phyloP scores from a whole-genome alignment of 1,139 yeast species.

The Debaryomyces robertsiae region DNA sequence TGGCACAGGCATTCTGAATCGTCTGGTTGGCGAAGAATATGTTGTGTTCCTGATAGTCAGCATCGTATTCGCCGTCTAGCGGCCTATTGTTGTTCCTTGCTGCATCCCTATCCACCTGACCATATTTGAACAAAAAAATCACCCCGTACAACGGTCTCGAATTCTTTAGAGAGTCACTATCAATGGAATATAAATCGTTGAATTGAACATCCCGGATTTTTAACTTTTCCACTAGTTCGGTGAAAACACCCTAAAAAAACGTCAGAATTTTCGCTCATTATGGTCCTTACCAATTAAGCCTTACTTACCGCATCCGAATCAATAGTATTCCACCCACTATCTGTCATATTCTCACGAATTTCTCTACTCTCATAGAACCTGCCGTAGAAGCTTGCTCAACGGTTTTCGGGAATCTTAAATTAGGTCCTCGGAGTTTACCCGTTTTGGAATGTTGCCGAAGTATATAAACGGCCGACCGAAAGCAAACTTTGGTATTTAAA shows the following conservation, averaged over 20 bases:
- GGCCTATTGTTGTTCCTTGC: slow-evolving; percentile 36
- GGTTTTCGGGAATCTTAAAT: no score
- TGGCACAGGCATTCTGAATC: slow-evolving; percentile 76
- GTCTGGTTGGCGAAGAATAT: slow-evolving; percentile 68
- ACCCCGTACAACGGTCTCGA: slow-evolving; percentile 59
- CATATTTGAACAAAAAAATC: slow-evolving; percentile 65
- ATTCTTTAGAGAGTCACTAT: slow-evolving; percentile 43
- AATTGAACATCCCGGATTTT: slow-evolving; percentile 61
- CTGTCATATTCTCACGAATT: slow-evolving; percentile 14
- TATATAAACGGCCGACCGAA: no score
- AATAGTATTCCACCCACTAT: slow-evolving; percentile 64
- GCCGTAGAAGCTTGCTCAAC: no score
- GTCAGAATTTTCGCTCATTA: slow-evolving; percentile 14
- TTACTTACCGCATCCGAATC: slow-evolving; percentile 65
- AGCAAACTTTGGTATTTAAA: no score
- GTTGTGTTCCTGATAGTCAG: slow-evolving; percentile 34
- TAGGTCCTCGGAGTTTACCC: no score
- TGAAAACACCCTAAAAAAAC: slow-evolving; percentile 59
- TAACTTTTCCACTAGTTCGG: slow-evolving; percentile 61
- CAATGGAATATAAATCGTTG: slow-evolving; percentile 61
- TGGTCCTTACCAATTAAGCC: background rate
- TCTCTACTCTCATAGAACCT: no score
- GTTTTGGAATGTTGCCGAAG: no score
- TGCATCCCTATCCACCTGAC: slow-evolving; percentile 37
- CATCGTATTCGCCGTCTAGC: slow-evolving; percentile 49